phyloP scores from a whole-genome alignment of 768 basidiomycete species.

The Termitomyces sp. region DNA sequence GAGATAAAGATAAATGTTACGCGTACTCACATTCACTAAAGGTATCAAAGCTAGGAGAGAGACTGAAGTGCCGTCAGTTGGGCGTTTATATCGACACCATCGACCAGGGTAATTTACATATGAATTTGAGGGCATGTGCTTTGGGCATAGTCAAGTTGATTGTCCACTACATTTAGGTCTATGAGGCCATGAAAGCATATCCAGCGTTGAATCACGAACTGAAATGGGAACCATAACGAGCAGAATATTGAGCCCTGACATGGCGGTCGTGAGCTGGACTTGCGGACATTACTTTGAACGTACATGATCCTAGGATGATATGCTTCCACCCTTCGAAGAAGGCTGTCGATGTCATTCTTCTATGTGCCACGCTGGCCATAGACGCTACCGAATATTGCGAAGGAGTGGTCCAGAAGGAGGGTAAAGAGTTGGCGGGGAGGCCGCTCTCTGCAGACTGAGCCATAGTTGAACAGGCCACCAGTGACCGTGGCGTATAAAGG shows the following conservation, averaged over 20 bases:
- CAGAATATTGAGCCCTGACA: constrained; percentile 64
- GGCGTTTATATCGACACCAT: background rate
- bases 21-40: constrained; percentile 55
- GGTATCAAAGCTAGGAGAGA: constrained; percentile 71
- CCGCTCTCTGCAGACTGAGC: constrained; percentile 4
- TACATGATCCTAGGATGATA: constrained; percentile 54
- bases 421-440: constrained; percentile 4
- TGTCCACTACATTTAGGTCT: constrained; percentile 40
- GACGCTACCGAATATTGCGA: constrained; percentile 10
- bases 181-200: background rate
- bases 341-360: background rate
- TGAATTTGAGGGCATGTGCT: constrained; percentile 53
- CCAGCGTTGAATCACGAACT: constrained; percentile 33
- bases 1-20: background rate
- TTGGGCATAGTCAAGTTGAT: constrained; percentile 41
- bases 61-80: constrained; percentile 29
- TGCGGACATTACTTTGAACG: constrained; percentile 15
- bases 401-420: constrained; percentile 11
- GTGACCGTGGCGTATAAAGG: constrained; percentile 7
- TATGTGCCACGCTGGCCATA: background rate
- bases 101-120: constrained; percentile 31
- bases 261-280: background rate
- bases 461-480: constrained; percentile 6
- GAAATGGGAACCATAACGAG: constrained; percentile 62
- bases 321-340: constrained; percentile 42